Evolutionary conservation across 1,284 basidiomycete species (phyloP).

Genomic region (Cutaneotrichosporon dermatis): DNA sequence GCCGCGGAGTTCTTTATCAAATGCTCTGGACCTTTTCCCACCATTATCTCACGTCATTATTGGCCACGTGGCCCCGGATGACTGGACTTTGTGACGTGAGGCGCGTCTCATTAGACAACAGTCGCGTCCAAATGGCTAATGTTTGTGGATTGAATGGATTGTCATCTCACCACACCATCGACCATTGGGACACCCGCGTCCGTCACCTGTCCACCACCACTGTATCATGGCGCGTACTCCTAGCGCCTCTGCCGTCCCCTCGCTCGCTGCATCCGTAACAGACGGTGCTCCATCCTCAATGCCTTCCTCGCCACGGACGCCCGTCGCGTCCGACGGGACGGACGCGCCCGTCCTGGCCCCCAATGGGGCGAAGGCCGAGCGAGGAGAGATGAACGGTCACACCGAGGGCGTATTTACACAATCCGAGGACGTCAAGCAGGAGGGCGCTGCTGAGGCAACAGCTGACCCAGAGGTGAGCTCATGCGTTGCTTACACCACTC

Average conservation of each 20-base stretch:
- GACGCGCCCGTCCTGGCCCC: not conserved
- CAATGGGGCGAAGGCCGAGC: conserved; percentile 6
- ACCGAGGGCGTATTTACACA: not conserved
- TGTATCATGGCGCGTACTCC: conserved; percentile 8
- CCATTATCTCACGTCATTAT: no score
- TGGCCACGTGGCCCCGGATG: no score
- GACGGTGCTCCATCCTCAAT: conserved; percentile 31
- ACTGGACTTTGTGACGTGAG: no score
- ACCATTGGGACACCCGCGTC: not conserved
- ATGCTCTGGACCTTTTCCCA: no score
- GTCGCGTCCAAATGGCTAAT: not conserved
- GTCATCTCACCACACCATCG: no score
- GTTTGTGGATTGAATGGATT: not conserved
- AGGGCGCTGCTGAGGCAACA: not conserved
- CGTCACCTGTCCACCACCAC: not conserved
- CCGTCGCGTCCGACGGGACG: not conserved
- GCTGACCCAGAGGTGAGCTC: conserved; percentile 13
- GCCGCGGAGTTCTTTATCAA: no score
- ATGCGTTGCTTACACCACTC: not conserved
- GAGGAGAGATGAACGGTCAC: not conserved
- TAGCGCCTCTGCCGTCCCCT: conserved; percentile 19
- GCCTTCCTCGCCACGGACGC: conserved; percentile 31
- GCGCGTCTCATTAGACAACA: no score
- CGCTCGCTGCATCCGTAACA: conserved; percentile 18
- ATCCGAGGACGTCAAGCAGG: not conserved